Evolutionary conservation across 352 stramenopile species (phyloP).

Genomic region (Pythium volutum): DNA sequence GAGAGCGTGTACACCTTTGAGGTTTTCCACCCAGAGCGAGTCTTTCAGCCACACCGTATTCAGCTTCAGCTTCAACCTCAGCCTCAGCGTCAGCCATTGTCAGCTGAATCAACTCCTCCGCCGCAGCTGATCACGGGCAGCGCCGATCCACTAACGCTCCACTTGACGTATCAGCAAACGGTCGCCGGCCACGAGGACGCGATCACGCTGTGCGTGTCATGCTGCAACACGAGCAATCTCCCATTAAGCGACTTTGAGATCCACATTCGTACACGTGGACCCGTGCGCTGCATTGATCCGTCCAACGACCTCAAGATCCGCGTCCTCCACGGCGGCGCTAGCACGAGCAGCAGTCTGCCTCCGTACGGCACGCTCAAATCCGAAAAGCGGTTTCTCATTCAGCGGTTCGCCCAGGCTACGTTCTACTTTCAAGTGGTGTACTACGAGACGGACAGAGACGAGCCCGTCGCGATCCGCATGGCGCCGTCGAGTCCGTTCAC

Average conservation of each 20-base stretch:
- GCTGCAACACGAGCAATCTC: slow-evolving; percentile 67
- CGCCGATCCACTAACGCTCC: slow-evolving; percentile 57
- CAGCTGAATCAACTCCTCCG: background rate
- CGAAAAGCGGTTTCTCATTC: slow-evolving; percentile 67
- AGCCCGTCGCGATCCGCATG: slow-evolving; percentile 26
- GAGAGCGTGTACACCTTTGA: slow-evolving; percentile 14
- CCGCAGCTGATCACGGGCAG: slow-evolving; percentile 44
- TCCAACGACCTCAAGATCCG: slow-evolving; percentile 61
- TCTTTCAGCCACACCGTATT: slow-evolving; percentile 15
- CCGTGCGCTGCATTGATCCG: slow-evolving; percentile 48
- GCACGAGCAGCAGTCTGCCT: slow-evolving; percentile 37
- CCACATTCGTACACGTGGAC: slow-evolving; percentile 40
- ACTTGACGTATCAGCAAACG: slow-evolving; percentile 54
- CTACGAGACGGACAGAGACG: slow-evolving; percentile 30
- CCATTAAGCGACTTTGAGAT: slow-evolving; percentile 65
- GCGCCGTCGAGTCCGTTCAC: slow-evolving; percentile 22
- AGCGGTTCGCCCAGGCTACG: slow-evolving; percentile 43
- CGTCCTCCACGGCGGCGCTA: slow-evolving; percentile 33
- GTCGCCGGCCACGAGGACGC: slow-evolving; percentile 41
- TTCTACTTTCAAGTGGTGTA: slow-evolving; percentile 71
- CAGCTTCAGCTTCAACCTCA: background rate
- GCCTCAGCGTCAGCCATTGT: background rate
- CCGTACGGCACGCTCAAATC: slow-evolving; percentile 60
- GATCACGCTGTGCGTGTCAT: slow-evolving; percentile 45
- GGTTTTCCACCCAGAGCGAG: slow-evolving; percentile 9